These are phyloP conservation scores for Ormosia emarginata DNA, from an alignment of 306 rosid genomes.

Conservation along the genomic window DNA sequence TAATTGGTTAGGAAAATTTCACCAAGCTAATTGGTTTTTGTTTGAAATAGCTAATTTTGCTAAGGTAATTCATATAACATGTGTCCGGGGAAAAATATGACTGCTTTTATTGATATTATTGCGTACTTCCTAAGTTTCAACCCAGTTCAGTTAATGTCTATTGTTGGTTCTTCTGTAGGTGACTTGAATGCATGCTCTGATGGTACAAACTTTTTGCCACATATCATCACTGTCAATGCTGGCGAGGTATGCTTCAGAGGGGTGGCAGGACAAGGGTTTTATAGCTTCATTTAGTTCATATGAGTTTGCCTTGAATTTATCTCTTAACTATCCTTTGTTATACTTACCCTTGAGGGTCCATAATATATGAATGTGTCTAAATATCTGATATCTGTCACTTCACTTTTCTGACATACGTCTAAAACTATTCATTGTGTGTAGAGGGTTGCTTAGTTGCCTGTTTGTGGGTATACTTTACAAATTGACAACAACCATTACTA, in stretches of 20 bases:
- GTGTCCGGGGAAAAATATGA: not conserved
- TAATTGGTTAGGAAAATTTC: not conserved
- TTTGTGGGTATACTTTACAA: not conserved
- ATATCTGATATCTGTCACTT: not conserved
- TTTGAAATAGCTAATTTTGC: not conserved
- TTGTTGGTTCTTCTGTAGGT: slow-evolving; percentile 40
- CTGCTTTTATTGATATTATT: not conserved
- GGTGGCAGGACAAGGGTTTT: not conserved
- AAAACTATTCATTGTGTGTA: not conserved
- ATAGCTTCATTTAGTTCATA: not conserved
- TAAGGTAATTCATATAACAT: not conserved
- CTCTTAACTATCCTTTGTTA: not conserved
- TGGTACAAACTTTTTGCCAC: slow-evolving; percentile 78
- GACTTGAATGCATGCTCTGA: slow-evolving; percentile 45
- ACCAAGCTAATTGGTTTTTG: not conserved
- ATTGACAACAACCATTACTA: not conserved
- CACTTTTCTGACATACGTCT: not conserved
- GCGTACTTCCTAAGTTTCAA: not conserved
- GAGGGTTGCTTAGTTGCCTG: not conserved
- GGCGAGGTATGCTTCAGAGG: slow-evolving; percentile 69
- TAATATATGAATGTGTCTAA: not conserved
- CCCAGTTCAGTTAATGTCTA: slow-evolving; percentile 5
- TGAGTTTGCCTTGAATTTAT: not conserved
- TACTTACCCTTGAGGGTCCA: not conserved
- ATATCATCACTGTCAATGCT: slow-evolving; percentile 63